phyloP scores from a whole-genome alignment of 2,329 filamentous ascomycete species.

The Epichloe scottii region DNA sequence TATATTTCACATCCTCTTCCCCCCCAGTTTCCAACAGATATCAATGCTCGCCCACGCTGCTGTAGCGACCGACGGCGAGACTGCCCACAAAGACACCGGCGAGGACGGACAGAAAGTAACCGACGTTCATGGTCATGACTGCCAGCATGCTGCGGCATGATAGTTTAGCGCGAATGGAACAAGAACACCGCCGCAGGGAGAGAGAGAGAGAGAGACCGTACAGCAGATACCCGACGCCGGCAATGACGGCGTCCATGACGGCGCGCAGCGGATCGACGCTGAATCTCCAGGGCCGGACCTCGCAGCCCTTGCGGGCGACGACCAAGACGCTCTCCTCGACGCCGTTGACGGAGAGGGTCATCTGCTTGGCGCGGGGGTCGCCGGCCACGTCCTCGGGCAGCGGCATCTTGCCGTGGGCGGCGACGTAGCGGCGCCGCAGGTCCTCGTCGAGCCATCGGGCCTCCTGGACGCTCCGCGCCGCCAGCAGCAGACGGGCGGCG shows the following conservation, averaged over 20 bases:
- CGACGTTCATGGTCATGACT: constrained; percentile 81
- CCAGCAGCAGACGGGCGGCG: constrained; percentile 57
- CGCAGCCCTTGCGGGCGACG: constrained; percentile 43
- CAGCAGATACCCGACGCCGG: constrained; percentile 76
- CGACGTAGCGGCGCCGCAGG: constrained; percentile 62
- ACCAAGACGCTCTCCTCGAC: constrained; percentile 71
- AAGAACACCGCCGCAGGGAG: not conserved
- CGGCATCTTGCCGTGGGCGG: constrained; percentile 51
- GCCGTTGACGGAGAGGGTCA: constrained; percentile 60
- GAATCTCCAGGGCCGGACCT: constrained; percentile 62
- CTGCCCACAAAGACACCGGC: constrained; percentile 78
- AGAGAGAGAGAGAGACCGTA: constrained; percentile 31
- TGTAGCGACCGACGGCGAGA: constrained; percentile 62
- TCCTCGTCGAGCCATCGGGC: constrained; percentile 57
- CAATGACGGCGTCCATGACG: constrained; percentile 54
- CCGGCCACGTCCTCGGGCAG: constrained; percentile 46
- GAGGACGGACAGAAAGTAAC: constrained; percentile 72
- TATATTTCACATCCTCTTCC: not conserved
- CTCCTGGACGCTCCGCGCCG: constrained; percentile 53
- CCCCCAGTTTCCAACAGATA: too few relatives aligned
- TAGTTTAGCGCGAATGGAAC: not conserved
- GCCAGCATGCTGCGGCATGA: constrained; percentile 63
- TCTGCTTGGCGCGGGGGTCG: constrained; percentile 50
- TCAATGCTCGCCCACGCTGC: constrained; percentile 34
- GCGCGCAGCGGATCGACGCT: constrained; percentile 68